Base-by-base conservation (phyloP, 2,329 filamentous ascomycete genomes). In the Pyricularia pennisetigena region DNA sequence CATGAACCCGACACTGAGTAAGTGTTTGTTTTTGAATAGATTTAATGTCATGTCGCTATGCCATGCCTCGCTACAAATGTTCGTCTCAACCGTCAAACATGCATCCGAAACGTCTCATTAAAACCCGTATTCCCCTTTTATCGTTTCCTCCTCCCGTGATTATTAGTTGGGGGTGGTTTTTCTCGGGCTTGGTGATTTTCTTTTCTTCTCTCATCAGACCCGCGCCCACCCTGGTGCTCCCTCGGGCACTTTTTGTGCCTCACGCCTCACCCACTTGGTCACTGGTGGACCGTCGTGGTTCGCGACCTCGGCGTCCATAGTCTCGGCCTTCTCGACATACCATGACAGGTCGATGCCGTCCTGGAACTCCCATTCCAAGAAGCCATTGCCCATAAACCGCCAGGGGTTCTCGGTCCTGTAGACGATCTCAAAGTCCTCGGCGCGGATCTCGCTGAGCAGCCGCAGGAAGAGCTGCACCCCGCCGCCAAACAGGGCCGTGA, bases 401-500 rank as follows among this genome's bases (percentile, higher is more conserved):
- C 67, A 70, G 23, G 70, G 68, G 10, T 35, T 68, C 30, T 80
- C 77, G 61, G 83, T 82, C 26, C 81, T 76, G 71, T 83, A 85
- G 1, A 54, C 41, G 20, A 54, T n/a, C 64, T 85, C 83, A 77
- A 80, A 86, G 71, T 86, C 82, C 73, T 86, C 84, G 23, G 80
- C 81, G 57, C 83, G 76, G 69, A 85, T 80, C 8, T 74, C 72
- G 71, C 82, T 80, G 26, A 86, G 76, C 81, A 85, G 84, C 70
- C 83, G 80, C 73, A 84, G 82, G 74, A 85, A 85, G 72, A 85
- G 82, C 67, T 82, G 76, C 29, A 82, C 77, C 71, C 81, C 82
- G 5, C 83, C 83, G 0, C 83, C 82, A 70, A 85, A 82, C 64
- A 85, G 74, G 3, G 81, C 82, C 6, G 78, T 81, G 26, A 86